A percentile compares a stretch with the other conserved stretches of the same genome.
These are phyloP conservation scores for Zymoseptoria brevis DNA, from an alignment of 2,329 filamentous ascomycete genomes.

Conservation along the genomic window DNA sequence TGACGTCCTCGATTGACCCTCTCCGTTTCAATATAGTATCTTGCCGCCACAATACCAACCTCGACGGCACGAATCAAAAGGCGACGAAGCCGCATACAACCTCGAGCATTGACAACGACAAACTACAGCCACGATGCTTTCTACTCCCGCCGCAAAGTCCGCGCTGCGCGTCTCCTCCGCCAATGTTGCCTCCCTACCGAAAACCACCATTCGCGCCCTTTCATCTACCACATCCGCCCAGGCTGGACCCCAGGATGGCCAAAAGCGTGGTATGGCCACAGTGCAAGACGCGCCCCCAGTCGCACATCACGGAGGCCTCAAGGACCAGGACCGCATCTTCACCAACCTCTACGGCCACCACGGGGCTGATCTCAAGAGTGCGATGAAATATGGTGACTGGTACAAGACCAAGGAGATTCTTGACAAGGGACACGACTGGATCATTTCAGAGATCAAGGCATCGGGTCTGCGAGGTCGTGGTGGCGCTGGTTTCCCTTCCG, in stretches of 20 bases:
- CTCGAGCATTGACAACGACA: not conserved
- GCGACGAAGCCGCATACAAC: conserved; percentile 21
- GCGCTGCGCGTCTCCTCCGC: conserved; percentile 22
- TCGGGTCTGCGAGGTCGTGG: conserved; percentile 92
- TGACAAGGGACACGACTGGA: conserved; percentile 95
- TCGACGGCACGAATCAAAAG: conserved; percentile 6
- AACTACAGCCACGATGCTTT: conserved; percentile 22
- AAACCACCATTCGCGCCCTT: conserved; percentile 27
- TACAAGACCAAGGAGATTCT: conserved; percentile 99
- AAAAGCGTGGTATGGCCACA: conserved; percentile 61
- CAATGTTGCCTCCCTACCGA: conserved; percentile 18
- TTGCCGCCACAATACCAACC: conserved; percentile 9
- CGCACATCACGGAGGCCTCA: conserved; percentile 72
- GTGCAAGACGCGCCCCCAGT: conserved; percentile 48
- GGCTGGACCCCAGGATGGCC: conserved; percentile 27
- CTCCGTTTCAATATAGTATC: conserved; percentile 2
- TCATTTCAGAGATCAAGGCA: conserved; percentile 94
- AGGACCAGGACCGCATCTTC: conserved; percentile 97
- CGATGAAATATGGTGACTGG: conserved; percentile 98
- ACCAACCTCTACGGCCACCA: conserved; percentile 95
- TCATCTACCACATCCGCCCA: conserved; percentile 19
- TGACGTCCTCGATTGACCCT: not conserved
- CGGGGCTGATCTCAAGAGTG: conserved; percentile 82
- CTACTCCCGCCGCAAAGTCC: conserved; percentile 24
- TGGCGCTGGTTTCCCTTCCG: conserved; percentile 95